phyloP scores from a whole-genome alignment of 2,329 filamentous ascomycete genomes.

The Fusarium austroafricanum region DNA sequence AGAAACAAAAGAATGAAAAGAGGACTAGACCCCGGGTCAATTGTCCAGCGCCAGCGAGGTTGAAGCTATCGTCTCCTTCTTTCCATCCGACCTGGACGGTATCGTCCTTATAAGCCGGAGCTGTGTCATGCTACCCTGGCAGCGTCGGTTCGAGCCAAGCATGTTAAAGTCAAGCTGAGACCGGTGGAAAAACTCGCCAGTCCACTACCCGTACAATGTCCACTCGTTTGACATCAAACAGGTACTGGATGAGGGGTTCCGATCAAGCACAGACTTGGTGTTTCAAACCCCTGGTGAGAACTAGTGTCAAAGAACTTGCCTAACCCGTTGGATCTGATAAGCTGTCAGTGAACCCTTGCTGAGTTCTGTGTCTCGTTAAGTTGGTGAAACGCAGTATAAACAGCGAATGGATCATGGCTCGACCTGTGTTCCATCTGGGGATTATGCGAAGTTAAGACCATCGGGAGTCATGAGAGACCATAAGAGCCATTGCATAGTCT shows the following conservation, averaged over 20 bases:
- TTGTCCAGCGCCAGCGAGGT: slow-evolving; percentile 29
- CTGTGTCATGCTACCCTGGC: not conserved
- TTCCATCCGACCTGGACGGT: not conserved
- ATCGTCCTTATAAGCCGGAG: slow-evolving; percentile 31
- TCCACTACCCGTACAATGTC: not conserved
- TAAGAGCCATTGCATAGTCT: not conserved
- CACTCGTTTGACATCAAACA: slow-evolving; percentile 39
- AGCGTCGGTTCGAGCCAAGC: slow-evolving; percentile 19
- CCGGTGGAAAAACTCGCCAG: slow-evolving; percentile 38
- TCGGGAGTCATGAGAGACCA: slow-evolving; percentile 9
- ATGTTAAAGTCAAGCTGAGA: slow-evolving; percentile 13
- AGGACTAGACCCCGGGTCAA: slow-evolving; percentile 41
- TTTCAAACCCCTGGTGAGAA: slow-evolving; percentile 38
- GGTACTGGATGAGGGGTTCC: slow-evolving; percentile 30
- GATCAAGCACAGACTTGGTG: slow-evolving; percentile 30
- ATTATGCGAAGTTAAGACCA: slow-evolving; percentile 5
- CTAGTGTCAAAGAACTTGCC: slow-evolving; percentile 10
- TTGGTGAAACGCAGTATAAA: not conserved
- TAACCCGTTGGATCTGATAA: not conserved
- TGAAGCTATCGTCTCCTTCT: slow-evolving; percentile 32
- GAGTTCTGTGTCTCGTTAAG: not conserved
- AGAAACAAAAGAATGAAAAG: slow-evolving; percentile 43
- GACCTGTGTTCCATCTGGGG: slow-evolving; percentile 15
- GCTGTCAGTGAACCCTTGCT: slow-evolving; percentile 7
- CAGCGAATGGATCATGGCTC: slow-evolving; percentile 14